Evolutionary conservation across 805 yeast species (phyloP), one percentile per base, ranked within the genome.

Genomic region (Cyberlindnera amylophila): DNA sequence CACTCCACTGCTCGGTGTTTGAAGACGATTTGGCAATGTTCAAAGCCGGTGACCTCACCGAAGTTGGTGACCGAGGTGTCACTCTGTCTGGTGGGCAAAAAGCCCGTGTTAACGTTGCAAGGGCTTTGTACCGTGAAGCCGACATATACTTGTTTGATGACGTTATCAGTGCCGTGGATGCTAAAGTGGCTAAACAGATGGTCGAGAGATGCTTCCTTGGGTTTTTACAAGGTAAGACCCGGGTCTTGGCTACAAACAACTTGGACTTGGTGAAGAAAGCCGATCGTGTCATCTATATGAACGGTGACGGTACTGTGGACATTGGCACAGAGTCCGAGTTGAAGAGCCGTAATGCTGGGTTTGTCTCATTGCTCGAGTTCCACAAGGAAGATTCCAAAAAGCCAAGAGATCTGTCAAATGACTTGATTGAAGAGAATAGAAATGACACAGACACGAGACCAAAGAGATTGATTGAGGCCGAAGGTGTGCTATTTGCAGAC

Each of bases 11-110:
- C 57, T 83, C 27, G 66, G 70, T 29, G 80, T 79, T 3, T 83
- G 90, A 58, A 9, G 73, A 70, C 40, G 91, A 83, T 58, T 65
- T 83, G 47, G 72, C 72, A 4, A 70, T 72, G 41, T 63, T 83
- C 36, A 77, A 82, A 11, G 85, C 77, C 38, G 98, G 98, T 50
- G 99, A 91, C 65, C 74, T 77, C 60, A 93, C 99, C 12, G 95
- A 89, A 65, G 85, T 91, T 62, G 98, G 98, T 62, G 98, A 93
- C 66, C 91, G 91, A 67, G 99, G 99, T 65, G 87, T 91, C 43
- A 83, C 96, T 1, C 71, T 91, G 44, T 89, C 97, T 21, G 99
- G 99, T 54, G 99, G 99, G 44, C 99, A 91, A 67, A 93, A 93
- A 62, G 98, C 93, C 66, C 80, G 98, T 64, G 90, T 91, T 30